Evolutionary conservation across 73 alveolate genomes (phyloP).

Genomic region (Paraurostyla sp.): DNA sequence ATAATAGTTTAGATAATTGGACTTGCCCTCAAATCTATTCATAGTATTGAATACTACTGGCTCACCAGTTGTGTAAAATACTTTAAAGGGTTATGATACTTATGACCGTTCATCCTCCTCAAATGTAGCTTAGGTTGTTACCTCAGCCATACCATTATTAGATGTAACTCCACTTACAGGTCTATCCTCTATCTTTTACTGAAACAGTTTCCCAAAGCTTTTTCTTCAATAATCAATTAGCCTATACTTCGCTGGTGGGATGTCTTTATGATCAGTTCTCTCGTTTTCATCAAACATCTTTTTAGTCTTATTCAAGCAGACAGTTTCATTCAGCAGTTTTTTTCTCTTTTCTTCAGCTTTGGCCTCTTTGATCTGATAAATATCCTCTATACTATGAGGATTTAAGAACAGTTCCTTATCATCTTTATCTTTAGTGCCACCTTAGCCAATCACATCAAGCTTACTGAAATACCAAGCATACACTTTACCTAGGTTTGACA

Average conservation of each 20-base stretch:
- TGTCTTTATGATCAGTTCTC: conserved; percentile 47
- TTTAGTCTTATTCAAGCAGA: not conserved
- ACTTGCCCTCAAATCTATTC: conserved; percentile 65
- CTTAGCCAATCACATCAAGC: conserved; percentile 29
- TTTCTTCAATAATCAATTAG: conserved; percentile 27
- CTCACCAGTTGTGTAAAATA: conserved; percentile 63
- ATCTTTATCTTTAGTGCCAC: not conserved
- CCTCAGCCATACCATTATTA: conserved; percentile 2
- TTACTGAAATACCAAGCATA: conserved; percentile 52
- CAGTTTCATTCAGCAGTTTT: conserved; percentile 5
- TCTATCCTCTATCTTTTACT: not conserved
- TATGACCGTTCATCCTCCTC: conserved; percentile 48
- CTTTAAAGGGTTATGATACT: conserved; percentile 52
- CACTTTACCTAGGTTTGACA: conserved; percentile 8
- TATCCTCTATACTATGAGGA: conserved; percentile 17
- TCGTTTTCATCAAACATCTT: conserved; percentile 41
- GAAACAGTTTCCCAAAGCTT: not conserved
- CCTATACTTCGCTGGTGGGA: conserved; percentile 44
- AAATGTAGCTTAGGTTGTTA: conserved; percentile 11
- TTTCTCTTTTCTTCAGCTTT: not conserved
- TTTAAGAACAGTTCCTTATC: conserved; percentile 26
- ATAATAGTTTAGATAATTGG: conserved; percentile 49
- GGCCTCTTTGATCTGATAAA: not conserved
- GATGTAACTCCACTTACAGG: not conserved
- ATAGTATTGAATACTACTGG: conserved; percentile 59